Percentiles rank a stretch among this genome's conserved stretches.
Evolutionary conservation across 768 basidiomycete species (phyloP).

Genomic region (Tricholoma bakamatsutake): DNA sequence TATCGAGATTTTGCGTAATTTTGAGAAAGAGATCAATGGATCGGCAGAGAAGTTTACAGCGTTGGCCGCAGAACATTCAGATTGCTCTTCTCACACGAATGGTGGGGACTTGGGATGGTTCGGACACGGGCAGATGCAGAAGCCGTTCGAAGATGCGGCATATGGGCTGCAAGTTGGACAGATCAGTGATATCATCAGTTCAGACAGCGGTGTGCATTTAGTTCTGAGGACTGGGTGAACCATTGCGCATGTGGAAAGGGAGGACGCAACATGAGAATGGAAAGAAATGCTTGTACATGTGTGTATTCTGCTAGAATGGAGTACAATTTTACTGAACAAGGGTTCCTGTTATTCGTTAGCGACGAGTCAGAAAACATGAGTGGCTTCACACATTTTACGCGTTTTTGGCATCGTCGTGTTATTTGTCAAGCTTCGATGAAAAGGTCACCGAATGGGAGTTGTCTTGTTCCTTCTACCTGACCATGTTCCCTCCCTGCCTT

Average conservation of each 20-base stretch:
- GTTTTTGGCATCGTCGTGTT: not conserved
- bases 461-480: too few relatives aligned
- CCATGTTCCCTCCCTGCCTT: too few relatives aligned
- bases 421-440: not conserved
- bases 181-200: slow-evolving; percentile 77
- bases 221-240: slow-evolving; percentile 78
- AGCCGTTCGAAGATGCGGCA: slow-evolving; percentile 89
- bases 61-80: slow-evolving; percentile 73
- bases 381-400: not conserved
- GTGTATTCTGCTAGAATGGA: not conserved
- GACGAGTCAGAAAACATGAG: not conserved
- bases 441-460: too few relatives aligned
- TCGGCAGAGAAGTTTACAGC: slow-evolving; percentile 62
- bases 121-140: slow-evolving; percentile 88
- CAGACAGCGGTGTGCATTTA: slow-evolving; percentile 94
- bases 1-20: slow-evolving; percentile 64
- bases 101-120: slow-evolving; percentile 90
- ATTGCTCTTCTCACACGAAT: slow-evolving; percentile 82
- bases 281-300: slow-evolving; percentile 1
- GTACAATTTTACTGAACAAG: not conserved
- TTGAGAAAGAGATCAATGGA: slow-evolving; percentile 55
- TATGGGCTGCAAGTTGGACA: slow-evolving; percentile 65
- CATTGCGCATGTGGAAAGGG: not conserved
- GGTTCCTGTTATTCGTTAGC: not conserved
- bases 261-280: not conserved